Conservation (phyloP, 441 rosid species). For the Melianthus villosus region DNA sequence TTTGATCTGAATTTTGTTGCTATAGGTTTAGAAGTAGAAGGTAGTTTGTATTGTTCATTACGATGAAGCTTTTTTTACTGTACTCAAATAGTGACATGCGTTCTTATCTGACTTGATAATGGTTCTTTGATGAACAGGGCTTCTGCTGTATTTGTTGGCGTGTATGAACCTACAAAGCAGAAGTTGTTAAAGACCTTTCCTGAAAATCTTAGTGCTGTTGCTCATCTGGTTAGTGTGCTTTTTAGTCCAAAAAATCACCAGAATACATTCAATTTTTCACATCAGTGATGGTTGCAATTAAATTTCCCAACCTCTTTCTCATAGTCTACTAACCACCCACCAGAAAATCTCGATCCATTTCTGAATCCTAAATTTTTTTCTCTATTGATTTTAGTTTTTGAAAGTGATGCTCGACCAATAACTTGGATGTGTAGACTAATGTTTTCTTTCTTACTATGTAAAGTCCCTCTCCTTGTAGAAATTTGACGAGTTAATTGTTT, state of each 20-base stretch:
- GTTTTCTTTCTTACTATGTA: background rate
- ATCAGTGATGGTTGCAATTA: too few species aligned
- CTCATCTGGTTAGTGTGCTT: constrained; percentile 61
- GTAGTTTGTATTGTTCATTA: too few species aligned
- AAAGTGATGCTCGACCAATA: background rate
- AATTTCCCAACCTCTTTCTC: too few species aligned
- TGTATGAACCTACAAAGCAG: constrained; percentile 89
- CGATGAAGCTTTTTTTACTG: too few species aligned
- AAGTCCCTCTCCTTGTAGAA: constrained; percentile 7
- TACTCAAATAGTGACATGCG: too few species aligned
- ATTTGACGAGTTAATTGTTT: constrained; percentile 9
- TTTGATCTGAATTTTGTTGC: too few species aligned
- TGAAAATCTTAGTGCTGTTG: constrained; percentile 71
- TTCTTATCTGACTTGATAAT: background rate
- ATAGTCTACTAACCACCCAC: too few species aligned
- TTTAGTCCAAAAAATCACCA: constrained; percentile 1
- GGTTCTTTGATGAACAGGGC: constrained; percentile 33
- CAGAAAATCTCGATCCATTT: too few species aligned
- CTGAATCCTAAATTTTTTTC: constrained; percentile 2
- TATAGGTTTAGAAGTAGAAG: too few species aligned
- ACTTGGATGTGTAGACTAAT: background rate
- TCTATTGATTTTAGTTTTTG: constrained; percentile 2
- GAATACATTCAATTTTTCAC: background rate
- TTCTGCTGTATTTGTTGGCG: constrained; percentile 89
- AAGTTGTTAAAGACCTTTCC: constrained; percentile 59